phyloP scores from a whole-genome alignment of 2,329 filamentous ascomycete genomes.

The Clonostachys solani region DNA sequence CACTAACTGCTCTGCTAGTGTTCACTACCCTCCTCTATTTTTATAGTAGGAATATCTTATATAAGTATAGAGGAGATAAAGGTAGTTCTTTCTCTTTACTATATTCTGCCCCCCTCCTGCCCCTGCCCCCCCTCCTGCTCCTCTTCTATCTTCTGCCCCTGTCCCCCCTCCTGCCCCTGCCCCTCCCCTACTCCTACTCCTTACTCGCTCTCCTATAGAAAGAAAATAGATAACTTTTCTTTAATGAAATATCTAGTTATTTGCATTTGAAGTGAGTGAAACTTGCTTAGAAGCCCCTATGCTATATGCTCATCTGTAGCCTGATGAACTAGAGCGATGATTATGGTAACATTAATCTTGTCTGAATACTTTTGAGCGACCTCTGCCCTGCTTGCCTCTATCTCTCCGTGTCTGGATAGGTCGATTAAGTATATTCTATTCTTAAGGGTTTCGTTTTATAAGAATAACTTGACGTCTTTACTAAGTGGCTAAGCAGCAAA shows the following conservation, averaged over 20 bases:
- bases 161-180: no score
- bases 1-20: no score
- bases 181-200: no score
- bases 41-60: no score
- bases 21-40: no score
- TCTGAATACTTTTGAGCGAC: slow-evolving; percentile 12
- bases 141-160: no score
- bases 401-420: slow-evolving; percentile 46
- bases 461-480: slow-evolving; percentile 31
- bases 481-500: slow-evolving; percentile 30
- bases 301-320: slow-evolving; percentile 17
- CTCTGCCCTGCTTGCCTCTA: slow-evolving; percentile 11
- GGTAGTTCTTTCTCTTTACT: no score
- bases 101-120: no score
- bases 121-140: no score
- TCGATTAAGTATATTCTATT: slow-evolving; percentile 47
- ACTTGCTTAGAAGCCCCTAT: slow-evolving; percentile 12
- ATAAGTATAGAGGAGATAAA: no score
- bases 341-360: slow-evolving; percentile 14
- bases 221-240: slow-evolving; percentile 13
- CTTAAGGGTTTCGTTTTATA: slow-evolving; percentile 36
- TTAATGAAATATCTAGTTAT: slow-evolving; percentile 16
- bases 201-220: no score
- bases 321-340: slow-evolving; percentile 15
- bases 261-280: slow-evolving; percentile 16